phyloP scores from a whole-genome alignment of 352 stramenopile species.

The Globisporangium cystogenes region DNA sequence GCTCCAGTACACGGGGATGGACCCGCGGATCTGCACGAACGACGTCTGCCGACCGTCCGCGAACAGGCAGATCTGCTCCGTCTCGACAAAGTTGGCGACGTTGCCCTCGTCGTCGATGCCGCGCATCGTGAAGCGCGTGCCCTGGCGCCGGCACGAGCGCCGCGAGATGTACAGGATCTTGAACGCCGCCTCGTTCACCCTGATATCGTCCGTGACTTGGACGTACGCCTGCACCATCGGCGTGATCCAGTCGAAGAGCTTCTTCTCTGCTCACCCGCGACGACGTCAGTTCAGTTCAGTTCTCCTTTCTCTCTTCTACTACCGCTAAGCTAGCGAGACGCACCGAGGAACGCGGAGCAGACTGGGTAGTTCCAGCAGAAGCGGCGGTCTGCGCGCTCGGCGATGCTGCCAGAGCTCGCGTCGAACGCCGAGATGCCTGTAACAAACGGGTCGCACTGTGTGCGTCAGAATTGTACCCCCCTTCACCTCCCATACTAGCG shows the following conservation, averaged over 20 bases:
- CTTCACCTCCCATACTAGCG: too few species aligned
- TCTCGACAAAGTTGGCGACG: conserved; percentile 95
- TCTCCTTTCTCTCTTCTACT: too few species aligned
- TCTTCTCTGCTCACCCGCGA: conserved; percentile 68
- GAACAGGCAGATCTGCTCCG: conserved; percentile 90
- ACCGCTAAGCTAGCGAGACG: neutral
- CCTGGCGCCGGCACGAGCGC: conserved; percentile 72
- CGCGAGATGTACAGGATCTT: conserved; percentile 71
- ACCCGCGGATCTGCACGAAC: conserved; percentile 89
- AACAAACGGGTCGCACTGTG: neutral
- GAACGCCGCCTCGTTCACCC: conserved; percentile 46
- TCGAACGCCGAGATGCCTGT: conserved; percentile 55
- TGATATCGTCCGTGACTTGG: conserved; percentile 39
- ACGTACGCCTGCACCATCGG: conserved; percentile 79
- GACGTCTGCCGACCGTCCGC: conserved; percentile 45
- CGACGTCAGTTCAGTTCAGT: too few species aligned
- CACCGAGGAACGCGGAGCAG: conserved; percentile 54
- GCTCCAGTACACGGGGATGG: conserved; percentile 93
- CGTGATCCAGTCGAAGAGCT: conserved; percentile 71
- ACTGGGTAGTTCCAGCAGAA: conserved; percentile 93
- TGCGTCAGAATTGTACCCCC: neutral
- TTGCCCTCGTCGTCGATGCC: conserved; percentile 89
- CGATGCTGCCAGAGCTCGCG: conserved; percentile 40
- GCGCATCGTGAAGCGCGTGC: conserved; percentile 91
- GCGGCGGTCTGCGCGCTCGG: conserved; percentile 75